Evolutionary conservation across 2,329 filamentous ascomycete genomes (phyloP).

Genomic region (Nigrospora oryzae): DNA sequence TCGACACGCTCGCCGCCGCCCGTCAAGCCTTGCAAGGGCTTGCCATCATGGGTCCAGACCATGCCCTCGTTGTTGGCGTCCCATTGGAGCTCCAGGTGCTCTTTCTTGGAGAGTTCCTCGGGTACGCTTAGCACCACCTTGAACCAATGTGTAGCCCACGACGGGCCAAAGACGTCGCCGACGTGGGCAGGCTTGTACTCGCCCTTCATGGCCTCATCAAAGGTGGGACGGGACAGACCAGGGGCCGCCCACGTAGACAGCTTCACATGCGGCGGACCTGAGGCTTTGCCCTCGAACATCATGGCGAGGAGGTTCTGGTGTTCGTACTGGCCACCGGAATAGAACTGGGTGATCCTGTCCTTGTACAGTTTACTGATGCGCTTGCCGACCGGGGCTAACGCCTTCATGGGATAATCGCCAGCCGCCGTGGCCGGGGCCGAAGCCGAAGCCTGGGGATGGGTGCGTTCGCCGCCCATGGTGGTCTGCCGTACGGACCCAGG

Average conservation of each 20-base stretch:
- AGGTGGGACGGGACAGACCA: conserved; percentile 69
- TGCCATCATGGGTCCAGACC: conserved; percentile 85
- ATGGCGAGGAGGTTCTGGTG: conserved; percentile 67
- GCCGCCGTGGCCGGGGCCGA: conserved; percentile 20
- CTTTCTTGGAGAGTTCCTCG: conserved; percentile 60
- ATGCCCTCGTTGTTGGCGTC: conserved; percentile 92
- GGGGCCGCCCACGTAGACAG: conserved; percentile 83
- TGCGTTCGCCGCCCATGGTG: conserved; percentile 42
- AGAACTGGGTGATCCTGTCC: conserved; percentile 75
- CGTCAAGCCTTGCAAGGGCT: conserved; percentile 83
- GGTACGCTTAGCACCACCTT: conserved; percentile 74
- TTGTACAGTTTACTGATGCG: conserved; percentile 80
- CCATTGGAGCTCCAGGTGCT: conserved; percentile 92
- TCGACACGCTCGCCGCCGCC: conserved; percentile 82
- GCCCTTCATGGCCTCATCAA: conserved; percentile 72
- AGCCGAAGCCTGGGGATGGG: conserved; percentile 32
- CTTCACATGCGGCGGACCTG: conserved; percentile 69
- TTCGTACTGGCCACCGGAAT: conserved; percentile 68
- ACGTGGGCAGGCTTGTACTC: conserved; percentile 67
- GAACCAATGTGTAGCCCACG: conserved; percentile 99
- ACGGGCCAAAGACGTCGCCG: conserved; percentile 79
- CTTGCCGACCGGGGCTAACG: conserved; percentile 56
- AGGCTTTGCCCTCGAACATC: conserved; percentile 58
- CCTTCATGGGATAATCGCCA: conserved; percentile 41
- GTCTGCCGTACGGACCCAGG: background rate